phyloP scores from a whole-genome alignment of 306 rosid species.

The Cucumis hystrix region DNA sequence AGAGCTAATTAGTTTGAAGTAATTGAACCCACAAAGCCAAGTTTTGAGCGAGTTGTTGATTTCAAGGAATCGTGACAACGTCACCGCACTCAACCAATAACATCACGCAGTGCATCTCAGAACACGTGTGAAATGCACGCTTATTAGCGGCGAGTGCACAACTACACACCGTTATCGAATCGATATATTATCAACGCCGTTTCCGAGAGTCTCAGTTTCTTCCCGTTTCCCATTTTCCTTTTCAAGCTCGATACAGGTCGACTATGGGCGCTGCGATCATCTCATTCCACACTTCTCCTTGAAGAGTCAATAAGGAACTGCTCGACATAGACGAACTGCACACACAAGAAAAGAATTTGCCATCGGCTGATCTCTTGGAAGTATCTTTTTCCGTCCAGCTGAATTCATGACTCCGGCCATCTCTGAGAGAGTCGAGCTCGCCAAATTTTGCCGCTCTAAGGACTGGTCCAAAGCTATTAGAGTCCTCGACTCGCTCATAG shows the following conservation, averaged over 20 bases:
- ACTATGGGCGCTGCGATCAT: neutral
- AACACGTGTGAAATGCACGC: neutral
- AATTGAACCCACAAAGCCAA: neutral
- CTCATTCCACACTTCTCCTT: neutral
- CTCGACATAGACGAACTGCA: neutral
- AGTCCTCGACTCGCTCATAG: conserved; percentile 67
- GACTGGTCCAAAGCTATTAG: conserved; percentile 97
- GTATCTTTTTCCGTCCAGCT: neutral
- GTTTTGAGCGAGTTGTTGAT: neutral
- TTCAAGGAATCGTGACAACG: neutral
- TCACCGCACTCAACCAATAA: neutral
- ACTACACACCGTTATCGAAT: neutral
- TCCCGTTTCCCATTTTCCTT: neutral
- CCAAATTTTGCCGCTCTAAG: conserved; percentile 62
- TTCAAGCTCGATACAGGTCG: neutral
- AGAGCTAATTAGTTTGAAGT: neutral
- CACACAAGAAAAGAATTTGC: neutral
- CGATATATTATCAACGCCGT: conserved; percentile 4
- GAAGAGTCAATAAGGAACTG: neutral
- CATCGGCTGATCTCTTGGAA: neutral
- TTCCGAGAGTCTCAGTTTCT: neutral
- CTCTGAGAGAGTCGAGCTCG: conserved; percentile 64
- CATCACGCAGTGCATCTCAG: neutral
- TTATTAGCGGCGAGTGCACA: neutral
- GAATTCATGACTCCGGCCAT: conserved; percentile 35